Base-by-base conservation (phyloP, 345 rosid species). In the Bruguiera parviflora region DNA sequence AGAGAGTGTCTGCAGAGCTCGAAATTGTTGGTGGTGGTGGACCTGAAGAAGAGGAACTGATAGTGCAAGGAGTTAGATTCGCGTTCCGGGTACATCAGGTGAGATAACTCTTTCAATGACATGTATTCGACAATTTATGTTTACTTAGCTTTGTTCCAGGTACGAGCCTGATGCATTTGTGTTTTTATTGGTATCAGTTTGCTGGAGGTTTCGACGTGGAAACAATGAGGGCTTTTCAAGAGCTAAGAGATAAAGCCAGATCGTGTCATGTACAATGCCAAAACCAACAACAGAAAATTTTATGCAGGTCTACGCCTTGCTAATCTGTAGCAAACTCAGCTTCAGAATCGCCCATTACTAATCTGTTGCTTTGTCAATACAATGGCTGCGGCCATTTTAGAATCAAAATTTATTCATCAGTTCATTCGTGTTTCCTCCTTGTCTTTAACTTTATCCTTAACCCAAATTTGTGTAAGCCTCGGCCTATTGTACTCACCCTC, bases 41-140 rank as follows among this genome's bases (percentile, higher is more conserved):
- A 1, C 89, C 92, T 1, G 99, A 95, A 76, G 98, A 96, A 79
- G 99, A 96, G 68, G 99, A 96, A 77, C 84, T 96, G 39, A 86
- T 96, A 3, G 92, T 96, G 13, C 96, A 96, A 81, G 92, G 98
- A 0, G 99, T 96, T 51, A 62, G 97, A 69, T 96, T 92, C 13
- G 99, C 99, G 0, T 96, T 96, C 84, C 96, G 99, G 46, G 99
- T 92, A 10, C 99, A 96, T 75, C 99, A 96, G 97, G 99, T 96
- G 53, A 67, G 53, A 67, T 27, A 20, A 25, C 15, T 58, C 18
- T 3, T 13, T 19, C 9, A 0, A 4, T 9, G 7, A 29, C 33
- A 6, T 11, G 19, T 7, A 2, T 25, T 11, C 32, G 11, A 15
- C 21, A 20, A 28, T 2, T 10, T 10, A n/a, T n/a, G n/a, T 8